Conservation (phyloP, 805 yeast species). For the Suhomyces sp. region DNA sequence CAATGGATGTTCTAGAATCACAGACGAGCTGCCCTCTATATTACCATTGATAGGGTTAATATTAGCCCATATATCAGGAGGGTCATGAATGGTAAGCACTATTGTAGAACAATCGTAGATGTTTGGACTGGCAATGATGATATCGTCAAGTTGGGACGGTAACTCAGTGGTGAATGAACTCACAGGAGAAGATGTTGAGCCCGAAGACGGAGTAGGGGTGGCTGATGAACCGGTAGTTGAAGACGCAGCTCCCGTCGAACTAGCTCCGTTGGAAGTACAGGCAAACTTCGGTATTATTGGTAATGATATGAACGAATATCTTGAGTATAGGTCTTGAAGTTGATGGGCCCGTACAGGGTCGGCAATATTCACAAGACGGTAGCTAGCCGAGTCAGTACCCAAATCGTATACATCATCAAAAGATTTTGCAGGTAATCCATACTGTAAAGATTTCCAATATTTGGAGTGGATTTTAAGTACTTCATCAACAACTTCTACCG, state of each 20-base stretch:
- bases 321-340: slow-evolving; percentile 51
- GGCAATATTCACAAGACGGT: slow-evolving; percentile 51
- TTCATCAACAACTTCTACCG: slow-evolving; percentile 76
- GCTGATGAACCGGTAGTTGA: too few relatives aligned
- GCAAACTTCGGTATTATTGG: slow-evolving; percentile 52
- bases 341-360: slow-evolving; percentile 79
- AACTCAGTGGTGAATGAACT: slow-evolving; percentile 34
- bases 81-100: slow-evolving; percentile 78
- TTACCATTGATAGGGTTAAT: slow-evolving; percentile 77
- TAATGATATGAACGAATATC: slow-evolving; percentile 59
- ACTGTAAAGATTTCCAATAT: slow-evolving; percentile 83
- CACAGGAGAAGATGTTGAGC: background rate
- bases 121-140: slow-evolving; percentile 68
- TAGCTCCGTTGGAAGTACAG: background rate
- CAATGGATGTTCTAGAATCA: slow-evolving; percentile 72
- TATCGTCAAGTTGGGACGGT: slow-evolving; percentile 58
- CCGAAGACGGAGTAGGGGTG: background rate
- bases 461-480: slow-evolving; percentile 78
- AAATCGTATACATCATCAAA: slow-evolving; percentile 43
- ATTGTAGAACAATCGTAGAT: slow-evolving; percentile 64
- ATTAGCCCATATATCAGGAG: slow-evolving; percentile 90
- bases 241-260: background rate
- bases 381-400: slow-evolving; percentile 21
- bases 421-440: slow-evolving; percentile 51
- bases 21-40: slow-evolving; percentile 68